Conservation (phyloP, 345 rosid genomes). For the Sonneratia alba region DNA sequence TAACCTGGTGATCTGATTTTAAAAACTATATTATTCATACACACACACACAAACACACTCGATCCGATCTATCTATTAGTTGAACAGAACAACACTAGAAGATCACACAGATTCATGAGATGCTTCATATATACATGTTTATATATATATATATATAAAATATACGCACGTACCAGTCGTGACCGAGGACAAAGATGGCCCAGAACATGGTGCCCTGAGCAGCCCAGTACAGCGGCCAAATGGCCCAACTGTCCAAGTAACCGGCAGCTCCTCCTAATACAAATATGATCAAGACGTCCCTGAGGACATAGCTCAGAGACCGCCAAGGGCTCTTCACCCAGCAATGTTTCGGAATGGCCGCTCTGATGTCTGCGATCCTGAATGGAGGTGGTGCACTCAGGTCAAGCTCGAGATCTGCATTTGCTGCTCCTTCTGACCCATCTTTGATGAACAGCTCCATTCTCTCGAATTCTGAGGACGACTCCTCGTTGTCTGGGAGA, state of each 20-base stretch:
- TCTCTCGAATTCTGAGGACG: background rate
- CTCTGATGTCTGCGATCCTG: constrained; percentile 53
- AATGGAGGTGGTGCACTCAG: constrained; percentile 55
- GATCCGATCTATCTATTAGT: no score
- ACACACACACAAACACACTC: no score
- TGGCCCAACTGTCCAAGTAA: constrained; percentile 44
- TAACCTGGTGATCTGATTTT: no score
- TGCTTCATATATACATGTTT: no score
- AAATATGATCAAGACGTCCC: constrained; percentile 50
- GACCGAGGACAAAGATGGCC: constrained; percentile 94
- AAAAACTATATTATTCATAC: no score
- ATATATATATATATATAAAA: no score
- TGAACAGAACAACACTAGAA: no score
- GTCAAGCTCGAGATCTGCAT: constrained; percentile 14
- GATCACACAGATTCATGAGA: no score
- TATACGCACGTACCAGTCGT: constrained; percentile 52
- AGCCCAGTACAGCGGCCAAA: constrained; percentile 85
- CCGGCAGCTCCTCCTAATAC: constrained; percentile 61
- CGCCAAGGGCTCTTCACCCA: constrained; percentile 75
- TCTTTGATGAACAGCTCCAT: background rate
- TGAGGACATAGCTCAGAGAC: constrained; percentile 63
- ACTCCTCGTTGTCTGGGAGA: background rate
- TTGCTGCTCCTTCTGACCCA: background rate
- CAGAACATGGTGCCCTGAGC: constrained; percentile 93
- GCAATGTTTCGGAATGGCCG: constrained; percentile 78